Conservation (phyloP, 305 asterid species). For the Solanum hybrid region DNA sequence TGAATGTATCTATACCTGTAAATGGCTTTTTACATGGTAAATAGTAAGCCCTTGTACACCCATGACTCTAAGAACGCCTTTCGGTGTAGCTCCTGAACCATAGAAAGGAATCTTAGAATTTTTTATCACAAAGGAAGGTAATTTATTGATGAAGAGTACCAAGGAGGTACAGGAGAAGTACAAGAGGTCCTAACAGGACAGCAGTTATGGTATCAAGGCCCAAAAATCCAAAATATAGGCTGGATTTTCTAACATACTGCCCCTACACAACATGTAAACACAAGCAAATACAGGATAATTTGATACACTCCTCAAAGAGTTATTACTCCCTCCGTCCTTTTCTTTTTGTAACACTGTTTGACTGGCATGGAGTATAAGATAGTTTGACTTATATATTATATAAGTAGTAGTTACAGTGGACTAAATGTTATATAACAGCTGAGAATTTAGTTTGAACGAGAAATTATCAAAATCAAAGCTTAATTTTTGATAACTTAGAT, state of each 20-base stretch:
- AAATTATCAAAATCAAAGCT: not conserved
- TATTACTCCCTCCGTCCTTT: not conserved
- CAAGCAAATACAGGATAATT: not conserved
- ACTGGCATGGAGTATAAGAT: not conserved
- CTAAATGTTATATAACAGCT: not conserved
- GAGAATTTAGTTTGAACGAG: not conserved
- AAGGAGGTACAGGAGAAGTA: not conserved
- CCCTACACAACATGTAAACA: not conserved
- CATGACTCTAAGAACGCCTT: constrained; percentile 98
- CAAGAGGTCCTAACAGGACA: not conserved
- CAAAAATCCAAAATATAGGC: not conserved
- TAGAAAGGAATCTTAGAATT: not conserved
- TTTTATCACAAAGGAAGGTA: not conserved
- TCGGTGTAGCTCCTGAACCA: constrained; percentile 93
- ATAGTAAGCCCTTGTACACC: constrained; percentile 97
- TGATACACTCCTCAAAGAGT: not conserved
- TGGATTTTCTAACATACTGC: not conserved
- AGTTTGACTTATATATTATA: not conserved
- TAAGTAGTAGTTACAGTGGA: not conserved
- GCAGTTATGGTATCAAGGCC: not conserved
- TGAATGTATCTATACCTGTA: constrained; percentile 52
- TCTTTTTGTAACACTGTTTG: not conserved
- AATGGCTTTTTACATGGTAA: constrained; percentile 97
- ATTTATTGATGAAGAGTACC: not conserved
- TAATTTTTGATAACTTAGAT: not conserved